Evolutionary conservation across 768 basidiomycete species (phyloP).

Genomic region (Leccinum sublutescens): DNA sequence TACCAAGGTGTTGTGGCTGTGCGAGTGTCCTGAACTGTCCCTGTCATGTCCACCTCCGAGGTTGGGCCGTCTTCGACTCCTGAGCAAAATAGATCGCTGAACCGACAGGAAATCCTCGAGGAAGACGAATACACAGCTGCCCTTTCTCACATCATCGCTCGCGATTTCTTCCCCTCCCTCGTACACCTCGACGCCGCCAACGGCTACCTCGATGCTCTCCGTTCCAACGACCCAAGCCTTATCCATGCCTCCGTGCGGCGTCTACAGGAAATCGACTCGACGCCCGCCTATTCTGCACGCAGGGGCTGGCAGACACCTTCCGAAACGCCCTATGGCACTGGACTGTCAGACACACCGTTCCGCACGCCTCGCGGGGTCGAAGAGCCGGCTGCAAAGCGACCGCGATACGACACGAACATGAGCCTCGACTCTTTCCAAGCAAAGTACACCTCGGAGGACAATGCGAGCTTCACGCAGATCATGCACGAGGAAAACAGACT

Average conservation of each 20-base stretch:
- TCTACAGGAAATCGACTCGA: conserved; percentile 59
- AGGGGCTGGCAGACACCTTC: conserved; percentile 46
- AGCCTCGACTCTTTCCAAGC: conserved; percentile 88
- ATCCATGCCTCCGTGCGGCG: conserved; percentile 74
- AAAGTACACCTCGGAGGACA: conserved; percentile 94
- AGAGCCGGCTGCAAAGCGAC: conserved; percentile 52
- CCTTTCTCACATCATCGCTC: conserved; percentile 87
- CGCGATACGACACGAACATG: conserved; percentile 57
- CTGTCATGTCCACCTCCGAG: conserved; percentile 33
- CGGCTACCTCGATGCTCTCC: conserved; percentile 77
- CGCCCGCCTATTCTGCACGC: conserved; percentile 41
- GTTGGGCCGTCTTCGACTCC: conserved; percentile 27
- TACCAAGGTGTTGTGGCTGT: conserved; percentile 15
- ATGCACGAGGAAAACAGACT: conserved; percentile 84
- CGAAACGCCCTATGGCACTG: conserved; percentile 62
- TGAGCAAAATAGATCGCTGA: conserved; percentile 54
- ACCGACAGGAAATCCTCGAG: conserved; percentile 69
- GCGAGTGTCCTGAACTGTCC: conserved; percentile 8
- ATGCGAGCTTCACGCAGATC: conserved; percentile 93
- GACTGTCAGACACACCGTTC: conserved; percentile 66
- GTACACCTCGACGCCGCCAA: conserved; percentile 88
- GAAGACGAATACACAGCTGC: conserved; percentile 96
- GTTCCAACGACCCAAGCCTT: conserved; percentile 71
- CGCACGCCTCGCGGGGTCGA: conserved; percentile 39
- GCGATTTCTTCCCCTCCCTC: conserved; percentile 97